These are phyloP conservation scores for Grosmannia serpens DNA, from an alignment of 2,329 filamentous ascomycete genomes.

Conservation along the genomic window DNA sequence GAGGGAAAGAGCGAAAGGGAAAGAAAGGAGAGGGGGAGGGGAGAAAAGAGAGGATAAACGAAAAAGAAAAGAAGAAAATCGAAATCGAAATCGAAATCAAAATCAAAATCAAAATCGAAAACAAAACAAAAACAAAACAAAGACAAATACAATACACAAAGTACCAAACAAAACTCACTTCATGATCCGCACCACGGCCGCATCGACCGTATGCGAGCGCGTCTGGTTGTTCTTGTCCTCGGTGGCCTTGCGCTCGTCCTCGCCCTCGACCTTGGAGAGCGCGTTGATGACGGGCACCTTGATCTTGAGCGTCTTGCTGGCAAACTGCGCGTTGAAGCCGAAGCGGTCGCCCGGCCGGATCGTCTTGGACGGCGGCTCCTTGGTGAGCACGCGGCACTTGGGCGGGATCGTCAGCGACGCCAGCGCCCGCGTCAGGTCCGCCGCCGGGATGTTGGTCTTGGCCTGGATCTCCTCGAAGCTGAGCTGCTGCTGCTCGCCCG, in stretches of 20 bases:
- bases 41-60: not conserved
- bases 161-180: slow-evolving; percentile 52
- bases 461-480: slow-evolving; percentile 70
- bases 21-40: not conserved
- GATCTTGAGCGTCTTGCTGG: slow-evolving; percentile 73
- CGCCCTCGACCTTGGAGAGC: slow-evolving; percentile 74
- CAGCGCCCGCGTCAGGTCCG: slow-evolving; percentile 65
- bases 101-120: too few relatives aligned
- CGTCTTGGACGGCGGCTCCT: slow-evolving; percentile 68
- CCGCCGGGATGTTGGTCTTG: slow-evolving; percentile 63
- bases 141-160: not conserved
- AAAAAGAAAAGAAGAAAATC: slow-evolving; percentile 1
- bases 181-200: slow-evolving; percentile 72
- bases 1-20: too few relatives aligned
- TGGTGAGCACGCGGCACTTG: slow-evolving; percentile 70
- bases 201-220: slow-evolving; percentile 60
- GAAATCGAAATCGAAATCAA: too few relatives aligned
- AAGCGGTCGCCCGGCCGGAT: slow-evolving; percentile 70
- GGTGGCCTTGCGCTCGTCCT: slow-evolving; percentile 55
- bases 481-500: slow-evolving; percentile 24
- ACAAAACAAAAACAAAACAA: not conserved
- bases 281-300: slow-evolving; percentile 78
- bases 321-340: slow-evolving; percentile 69
- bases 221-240: slow-evolving; percentile 67
- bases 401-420: slow-evolving; percentile 73